Evolutionary conservation across 352 stramenopile genomes (phyloP).

Genomic region (Phytophthora pini): DNA sequence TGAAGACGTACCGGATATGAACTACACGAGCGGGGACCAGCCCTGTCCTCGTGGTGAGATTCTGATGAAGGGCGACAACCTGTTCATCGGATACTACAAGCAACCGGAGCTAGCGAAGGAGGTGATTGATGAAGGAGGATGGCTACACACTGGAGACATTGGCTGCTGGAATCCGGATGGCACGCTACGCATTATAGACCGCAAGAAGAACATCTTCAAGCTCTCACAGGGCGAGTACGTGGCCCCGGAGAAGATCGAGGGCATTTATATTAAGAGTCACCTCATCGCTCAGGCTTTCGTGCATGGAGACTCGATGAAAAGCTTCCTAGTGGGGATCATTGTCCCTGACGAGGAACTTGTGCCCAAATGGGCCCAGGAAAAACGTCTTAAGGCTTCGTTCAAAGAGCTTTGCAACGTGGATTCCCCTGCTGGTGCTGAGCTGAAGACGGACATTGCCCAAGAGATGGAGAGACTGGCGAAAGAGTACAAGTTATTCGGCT

Average conservation of each 20-base stretch:
- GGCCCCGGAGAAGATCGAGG: slow-evolving; percentile 97
- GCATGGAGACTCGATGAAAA: slow-evolving; percentile 95
- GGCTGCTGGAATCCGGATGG: slow-evolving; percentile 93
- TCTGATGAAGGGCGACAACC: slow-evolving; percentile 82
- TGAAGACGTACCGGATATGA: slow-evolving; percentile 96
- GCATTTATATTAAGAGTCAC: slow-evolving; percentile 89
- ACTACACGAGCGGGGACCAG: slow-evolving; percentile 83
- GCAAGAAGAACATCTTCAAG: slow-evolving; percentile 96
- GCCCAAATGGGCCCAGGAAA: slow-evolving; percentile 70
- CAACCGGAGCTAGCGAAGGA: slow-evolving; percentile 92
- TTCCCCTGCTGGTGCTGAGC: slow-evolving; percentile 14
- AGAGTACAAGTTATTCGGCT: slow-evolving; percentile 85
- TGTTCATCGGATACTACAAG: slow-evolving; percentile 96
- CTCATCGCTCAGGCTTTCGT: slow-evolving; percentile 96
- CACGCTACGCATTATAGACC: slow-evolving; percentile 90
- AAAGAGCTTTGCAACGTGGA: slow-evolving; percentile 21
- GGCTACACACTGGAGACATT: slow-evolving; percentile 97
- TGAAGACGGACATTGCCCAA: slow-evolving; percentile 69
- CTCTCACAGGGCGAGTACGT: slow-evolving; percentile 96
- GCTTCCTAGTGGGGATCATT: slow-evolving; percentile 93
- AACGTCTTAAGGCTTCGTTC: slow-evolving; percentile 43
- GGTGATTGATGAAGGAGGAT: slow-evolving; percentile 92
- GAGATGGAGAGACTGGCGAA: slow-evolving; percentile 78
- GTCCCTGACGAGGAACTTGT: slow-evolving; percentile 93
- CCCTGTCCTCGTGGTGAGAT: slow-evolving; percentile 81